Evolutionary conservation across 2,329 filamentous ascomycete species (phyloP), one percentile per base, ranked within the genome.

Genomic region (Dactylella cylindrospora): DNA sequence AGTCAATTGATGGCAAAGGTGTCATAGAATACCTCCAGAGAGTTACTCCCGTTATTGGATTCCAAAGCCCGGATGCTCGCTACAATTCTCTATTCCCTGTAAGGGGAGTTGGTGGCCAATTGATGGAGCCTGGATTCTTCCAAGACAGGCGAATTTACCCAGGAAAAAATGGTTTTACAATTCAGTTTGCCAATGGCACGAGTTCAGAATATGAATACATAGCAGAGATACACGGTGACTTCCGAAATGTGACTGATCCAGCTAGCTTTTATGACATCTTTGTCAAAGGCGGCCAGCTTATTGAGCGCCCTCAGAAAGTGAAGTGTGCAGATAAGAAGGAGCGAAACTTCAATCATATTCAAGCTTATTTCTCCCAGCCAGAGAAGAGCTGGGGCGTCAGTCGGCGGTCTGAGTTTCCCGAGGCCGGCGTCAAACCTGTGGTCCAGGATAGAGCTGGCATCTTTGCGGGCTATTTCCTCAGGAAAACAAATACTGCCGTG

Each of bases 21-120:
- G 59, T 64, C 19, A 52, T 38, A 2, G 59, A 64, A 26, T 64
- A 57, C 15, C 51, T 64, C 19, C 55, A 57, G 25, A 64, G 53
- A 35, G 57, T 64, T 17, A 45, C 46, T 8, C 51, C 36, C 25
- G 51, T 45, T 17, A 57, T 40, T 17, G 59, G 59, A 13, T 35
- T 64, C 7, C 59, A 64, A 32, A 57, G 51, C 45, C 59, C 59
- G 2, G 50, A 64, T 25, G 59, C 59, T 13, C 43, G 59, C 46
- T 64, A 35, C 31, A 64, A 64, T 28, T 44, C 41, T 33, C 46
- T 64, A 9, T 64, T 57, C 43, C 59, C 59, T 17, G 33, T 44
- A 4, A 39, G 40, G 20, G 59, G 59, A 5, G 40, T 57, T 15
- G 26, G 29, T 12, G 59, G 59, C 36, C 31, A 29, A 22, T 50